These are phyloP conservation scores for Isabelozyma rhagii DNA, from an alignment of 805 yeast genomes.

Conservation along the genomic window DNA sequence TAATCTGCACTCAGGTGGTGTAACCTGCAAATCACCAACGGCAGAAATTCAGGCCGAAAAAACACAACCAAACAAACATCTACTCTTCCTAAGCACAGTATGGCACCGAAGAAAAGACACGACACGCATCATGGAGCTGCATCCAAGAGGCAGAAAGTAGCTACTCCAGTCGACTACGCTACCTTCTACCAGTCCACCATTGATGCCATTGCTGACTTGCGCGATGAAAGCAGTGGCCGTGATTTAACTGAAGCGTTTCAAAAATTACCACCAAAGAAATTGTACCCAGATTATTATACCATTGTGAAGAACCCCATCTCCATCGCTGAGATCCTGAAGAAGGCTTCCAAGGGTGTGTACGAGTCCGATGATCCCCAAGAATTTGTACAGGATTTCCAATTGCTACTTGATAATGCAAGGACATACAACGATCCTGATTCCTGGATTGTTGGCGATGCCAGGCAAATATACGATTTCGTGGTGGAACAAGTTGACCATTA, in stretches of 20 bases:
- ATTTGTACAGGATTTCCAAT: constrained; percentile 33
- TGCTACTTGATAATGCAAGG: constrained; percentile 36
- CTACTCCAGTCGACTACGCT: constrained; percentile 21
- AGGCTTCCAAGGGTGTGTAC: constrained; percentile 40
- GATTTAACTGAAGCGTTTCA: constrained; percentile 25
- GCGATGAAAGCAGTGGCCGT: constrained; percentile 26
- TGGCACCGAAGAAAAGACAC: constrained; percentile 21
- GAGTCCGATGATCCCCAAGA: constrained; percentile 36
- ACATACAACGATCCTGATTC: constrained; percentile 41
- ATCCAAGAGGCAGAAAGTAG: constrained; percentile 13
- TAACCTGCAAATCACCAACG: too few relatives aligned
- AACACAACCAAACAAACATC: too few relatives aligned
- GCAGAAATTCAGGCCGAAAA: too few relatives aligned
- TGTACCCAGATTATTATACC: constrained; percentile 39
- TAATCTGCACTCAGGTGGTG: too few relatives aligned
- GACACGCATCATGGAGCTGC: constrained; percentile 1
- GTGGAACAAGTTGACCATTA: constrained; percentile 44
- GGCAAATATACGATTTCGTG: constrained; percentile 53
- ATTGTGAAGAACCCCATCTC: constrained; percentile 34
- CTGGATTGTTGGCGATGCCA: constrained; percentile 65
- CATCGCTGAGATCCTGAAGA: constrained; percentile 30
- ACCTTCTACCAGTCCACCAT: constrained; percentile 30
- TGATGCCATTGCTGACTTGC: constrained; percentile 25
- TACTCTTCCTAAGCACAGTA: constrained; percentile 1
- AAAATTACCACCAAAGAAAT: constrained; percentile 33